These are phyloP conservation scores for Globisporangium parvum DNA, from an alignment of 352 stramenopile species.

Conservation along the genomic window DNA sequence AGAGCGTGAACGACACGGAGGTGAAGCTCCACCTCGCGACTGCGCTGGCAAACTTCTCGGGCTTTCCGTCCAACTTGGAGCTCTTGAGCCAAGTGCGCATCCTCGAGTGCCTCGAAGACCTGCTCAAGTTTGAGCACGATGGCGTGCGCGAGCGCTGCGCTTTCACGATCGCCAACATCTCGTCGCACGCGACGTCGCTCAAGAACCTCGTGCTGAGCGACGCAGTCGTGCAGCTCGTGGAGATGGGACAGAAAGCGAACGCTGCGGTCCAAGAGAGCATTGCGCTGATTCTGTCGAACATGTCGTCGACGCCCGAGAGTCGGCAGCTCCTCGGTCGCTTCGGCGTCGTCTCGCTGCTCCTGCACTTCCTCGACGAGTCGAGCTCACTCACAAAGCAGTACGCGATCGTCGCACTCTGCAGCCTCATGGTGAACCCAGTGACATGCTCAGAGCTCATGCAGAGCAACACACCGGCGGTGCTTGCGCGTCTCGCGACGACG, in stretches of 20 bases:
- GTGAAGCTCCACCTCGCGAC: slow-evolving; percentile 62
- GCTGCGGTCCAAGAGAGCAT: slow-evolving; percentile 65
- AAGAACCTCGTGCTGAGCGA: slow-evolving; percentile 65
- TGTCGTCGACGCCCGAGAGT: slow-evolving; percentile 54
- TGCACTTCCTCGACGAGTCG: slow-evolving; percentile 57
- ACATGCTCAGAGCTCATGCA: slow-evolving; percentile 64
- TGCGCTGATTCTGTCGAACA: slow-evolving; percentile 66
- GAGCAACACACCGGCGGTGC: slow-evolving; percentile 51
- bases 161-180: slow-evolving; percentile 72
- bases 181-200: slow-evolving; percentile 47
- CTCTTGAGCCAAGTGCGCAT: slow-evolving; percentile 55
- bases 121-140: slow-evolving; percentile 69
- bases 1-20: slow-evolving; percentile 26
- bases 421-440: slow-evolving; percentile 45
- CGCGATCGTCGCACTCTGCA: slow-evolving; percentile 64
- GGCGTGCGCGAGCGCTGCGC: slow-evolving; percentile 63
- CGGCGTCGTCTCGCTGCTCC: slow-evolving; percentile 58
- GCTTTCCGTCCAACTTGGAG: slow-evolving; percentile 60
- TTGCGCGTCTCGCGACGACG: slow-evolving; percentile 35
- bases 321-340: slow-evolving; percentile 51
- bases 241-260: slow-evolving; percentile 48
- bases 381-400: slow-evolving; percentile 56
- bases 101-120: slow-evolving; percentile 65
- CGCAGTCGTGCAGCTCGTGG: slow-evolving; percentile 56
- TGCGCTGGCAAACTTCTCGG: slow-evolving; percentile 78